Evolutionary conservation across 2,329 filamentous ascomycete genomes (phyloP).

Genomic region (Chaetomiaceae sp.): DNA sequence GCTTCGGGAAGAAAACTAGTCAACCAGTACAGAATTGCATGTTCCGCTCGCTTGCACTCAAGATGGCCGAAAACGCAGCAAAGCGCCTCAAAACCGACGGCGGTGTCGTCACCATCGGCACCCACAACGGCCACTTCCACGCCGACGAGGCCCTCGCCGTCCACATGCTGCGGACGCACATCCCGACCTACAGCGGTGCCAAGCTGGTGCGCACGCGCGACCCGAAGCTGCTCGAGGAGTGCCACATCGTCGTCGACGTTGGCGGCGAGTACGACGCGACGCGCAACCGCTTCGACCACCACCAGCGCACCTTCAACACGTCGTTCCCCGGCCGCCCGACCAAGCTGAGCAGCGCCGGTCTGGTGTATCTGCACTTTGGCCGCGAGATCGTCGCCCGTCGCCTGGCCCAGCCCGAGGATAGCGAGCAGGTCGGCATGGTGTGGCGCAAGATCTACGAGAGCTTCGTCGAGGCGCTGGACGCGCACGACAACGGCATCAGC

Average conservation of each 20-base stretch:
- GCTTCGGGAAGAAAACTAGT: too few relatives aligned
- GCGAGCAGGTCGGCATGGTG: conserved; percentile 65
- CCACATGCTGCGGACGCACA: conserved; percentile 78
- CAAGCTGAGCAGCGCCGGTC: conserved; percentile 87
- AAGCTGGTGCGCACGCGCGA: conserved; percentile 83
- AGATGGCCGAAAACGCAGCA: conserved; percentile 62
- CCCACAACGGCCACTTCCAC: conserved; percentile 98
- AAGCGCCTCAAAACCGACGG: conserved; percentile 79
- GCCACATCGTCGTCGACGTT: conserved; percentile 97
- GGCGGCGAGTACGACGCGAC: conserved; percentile 83
- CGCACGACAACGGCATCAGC: conserved; percentile 93
- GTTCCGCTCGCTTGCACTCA: conserved; percentile 17
- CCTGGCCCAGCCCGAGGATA: conserved; percentile 51
- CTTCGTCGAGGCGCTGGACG: conserved; percentile 94
- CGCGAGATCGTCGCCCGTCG: conserved; percentile 70
- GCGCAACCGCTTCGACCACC: conserved; percentile 85
- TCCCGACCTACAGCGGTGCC: conserved; percentile 73
- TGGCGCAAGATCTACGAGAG: conserved; percentile 87
- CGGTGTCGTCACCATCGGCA: conserved; percentile 66
- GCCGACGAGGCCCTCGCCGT: conserved; percentile 97
- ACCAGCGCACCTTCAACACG: conserved; percentile 84
- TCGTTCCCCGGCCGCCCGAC: conserved; percentile 80
- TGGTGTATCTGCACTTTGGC: conserved; percentile 96
- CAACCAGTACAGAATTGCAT: conserved; percentile 12
- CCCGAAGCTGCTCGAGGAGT: conserved; percentile 67